Percentiles rank a stretch among this genome's conserved stretches.
Evolutionary conservation across 2,329 filamentous ascomycete species (phyloP).

Genomic region (Exophiala xenobiotica): DNA sequence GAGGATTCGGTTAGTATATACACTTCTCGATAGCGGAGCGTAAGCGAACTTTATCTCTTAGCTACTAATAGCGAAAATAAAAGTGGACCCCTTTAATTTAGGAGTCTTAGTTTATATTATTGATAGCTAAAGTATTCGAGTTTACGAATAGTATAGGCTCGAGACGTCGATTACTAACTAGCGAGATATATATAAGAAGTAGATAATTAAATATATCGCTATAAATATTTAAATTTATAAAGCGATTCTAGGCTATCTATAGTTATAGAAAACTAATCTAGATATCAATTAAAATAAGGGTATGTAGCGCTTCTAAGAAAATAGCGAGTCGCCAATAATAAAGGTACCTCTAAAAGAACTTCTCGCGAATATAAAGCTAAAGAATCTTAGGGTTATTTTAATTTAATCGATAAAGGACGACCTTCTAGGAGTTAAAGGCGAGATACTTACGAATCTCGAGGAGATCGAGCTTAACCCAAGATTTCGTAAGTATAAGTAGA

Average conservation of each 20-base stretch:
- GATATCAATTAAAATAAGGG: background rate
- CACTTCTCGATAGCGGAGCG: background rate
- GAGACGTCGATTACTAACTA: constrained; percentile 1
- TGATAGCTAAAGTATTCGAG: constrained; percentile 3
- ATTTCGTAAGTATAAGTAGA: constrained; percentile 2
- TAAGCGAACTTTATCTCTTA: constrained; percentile 11
- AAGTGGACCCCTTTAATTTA: background rate
- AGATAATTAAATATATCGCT: background rate
- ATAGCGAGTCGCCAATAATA: too few species aligned
- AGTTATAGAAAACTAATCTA: background rate
- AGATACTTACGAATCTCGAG: too few species aligned
- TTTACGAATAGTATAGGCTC: background rate
- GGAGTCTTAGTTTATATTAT: background rate
- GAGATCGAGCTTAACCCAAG: too few species aligned
- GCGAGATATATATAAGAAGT: background rate
- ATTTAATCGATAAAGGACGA: too few species aligned
- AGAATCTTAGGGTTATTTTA: too few species aligned
- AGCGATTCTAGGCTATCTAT: background rate
- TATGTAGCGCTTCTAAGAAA: too few species aligned
- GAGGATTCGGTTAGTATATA: background rate
- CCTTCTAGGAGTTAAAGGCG: too few species aligned
- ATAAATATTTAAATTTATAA: constrained; percentile 9
- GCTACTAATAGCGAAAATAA: constrained; percentile 2
- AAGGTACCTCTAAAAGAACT: background rate
- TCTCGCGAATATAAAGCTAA: background rate